A percentile compares a stretch with the other conserved stretches of the same genome.
phyloP scores from a whole-genome alignment of 495 filamentous ascomycete species.

The Talaromyces proteolyticus region DNA sequence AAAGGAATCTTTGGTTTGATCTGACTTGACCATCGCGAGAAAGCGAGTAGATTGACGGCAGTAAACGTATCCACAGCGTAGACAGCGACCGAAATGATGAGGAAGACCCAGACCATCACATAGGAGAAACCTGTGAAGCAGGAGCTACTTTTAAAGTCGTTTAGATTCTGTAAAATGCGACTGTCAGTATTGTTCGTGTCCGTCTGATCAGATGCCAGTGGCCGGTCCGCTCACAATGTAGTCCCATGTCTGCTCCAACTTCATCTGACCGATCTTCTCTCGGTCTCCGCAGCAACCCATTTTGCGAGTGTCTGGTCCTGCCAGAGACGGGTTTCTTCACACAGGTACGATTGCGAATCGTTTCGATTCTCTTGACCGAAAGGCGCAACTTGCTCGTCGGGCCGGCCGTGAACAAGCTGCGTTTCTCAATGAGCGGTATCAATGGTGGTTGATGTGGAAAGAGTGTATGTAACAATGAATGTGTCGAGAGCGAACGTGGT shows the following conservation, averaged over 20 bases:
- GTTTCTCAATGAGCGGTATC: not conserved
- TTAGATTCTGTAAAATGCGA: conserved; percentile 61
- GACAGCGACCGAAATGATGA: conserved; percentile 73
- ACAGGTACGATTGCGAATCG: no score
- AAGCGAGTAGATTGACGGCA: conserved; percentile 81
- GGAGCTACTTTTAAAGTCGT: conserved; percentile 79
- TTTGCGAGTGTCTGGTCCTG: conserved; percentile 26
- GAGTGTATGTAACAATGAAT: not conserved
- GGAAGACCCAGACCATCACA: conserved; percentile 71
- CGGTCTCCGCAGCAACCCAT: conserved; percentile 75
- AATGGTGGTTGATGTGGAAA: not conserved
- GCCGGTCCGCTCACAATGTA: conserved; percentile 64
- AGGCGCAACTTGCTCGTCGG: conserved; percentile 5
- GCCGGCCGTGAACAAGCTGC: conserved; percentile 7
- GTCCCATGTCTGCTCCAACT: conserved; percentile 87
- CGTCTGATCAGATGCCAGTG: not conserved
- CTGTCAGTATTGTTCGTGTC: conserved; percentile 10
- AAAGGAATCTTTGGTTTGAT: conserved; percentile 64
- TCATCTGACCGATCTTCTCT: conserved; percentile 58
- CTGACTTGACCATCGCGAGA: conserved; percentile 63
- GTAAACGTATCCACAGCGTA: conserved; percentile 91
- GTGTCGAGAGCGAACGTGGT: not conserved
- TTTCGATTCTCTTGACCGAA: no score
- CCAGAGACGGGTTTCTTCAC: conserved; percentile 16
- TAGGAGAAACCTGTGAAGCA: conserved; percentile 77